Base-by-base conservation (phyloP, 805 yeast species). In the Wickerhamomyces tratensis region DNA sequence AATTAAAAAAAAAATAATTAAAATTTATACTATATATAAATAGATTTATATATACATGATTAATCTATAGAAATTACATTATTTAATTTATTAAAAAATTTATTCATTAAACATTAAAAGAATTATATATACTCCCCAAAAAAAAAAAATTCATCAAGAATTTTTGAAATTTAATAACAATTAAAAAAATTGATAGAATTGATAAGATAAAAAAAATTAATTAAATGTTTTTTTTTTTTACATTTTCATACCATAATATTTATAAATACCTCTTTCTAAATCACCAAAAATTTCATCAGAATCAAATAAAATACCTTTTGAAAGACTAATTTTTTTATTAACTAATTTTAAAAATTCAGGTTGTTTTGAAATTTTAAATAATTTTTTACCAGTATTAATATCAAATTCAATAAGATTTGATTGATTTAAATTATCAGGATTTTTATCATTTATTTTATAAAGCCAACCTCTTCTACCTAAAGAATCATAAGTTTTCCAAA, bases 391-490 rank as follows among this genome's bases (percentile, higher is more conserved):
- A 0, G 84, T 74, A 29, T 72, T 69, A 39, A 76, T 63, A 61
- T 82, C 87, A 52, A 77, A 82, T 52, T 68, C 74, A 5, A 77
- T 69, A 41, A 78, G 59, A 6, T 64, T 60, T 25, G 51, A 42
- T 9, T 54, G 50, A 25, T 54, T 54, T 2, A 61, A 46, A 47
- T 65, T 64, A 25, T 57, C 69, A 8, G 59, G 58, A 43, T 66
- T 66, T 33, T 52, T 39, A 4, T 51, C 54, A 41, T 64, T 67
- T 14, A 66, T 61, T 53, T 72, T 76, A 59, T 78, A 82, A 14
- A 87, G 58, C 95, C 96, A 87, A 11, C 86, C 80, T 46, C 96
- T 69, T 46, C 95, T 69, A 5, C 95, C 94, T 52, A 55, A 66
- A 25, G 66, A 69, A 48, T 42, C 71, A 60, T 15, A 61, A 46